Base-by-base conservation (phyloP, 177 flowering plant species). In the Vitis hybrid region DNA sequence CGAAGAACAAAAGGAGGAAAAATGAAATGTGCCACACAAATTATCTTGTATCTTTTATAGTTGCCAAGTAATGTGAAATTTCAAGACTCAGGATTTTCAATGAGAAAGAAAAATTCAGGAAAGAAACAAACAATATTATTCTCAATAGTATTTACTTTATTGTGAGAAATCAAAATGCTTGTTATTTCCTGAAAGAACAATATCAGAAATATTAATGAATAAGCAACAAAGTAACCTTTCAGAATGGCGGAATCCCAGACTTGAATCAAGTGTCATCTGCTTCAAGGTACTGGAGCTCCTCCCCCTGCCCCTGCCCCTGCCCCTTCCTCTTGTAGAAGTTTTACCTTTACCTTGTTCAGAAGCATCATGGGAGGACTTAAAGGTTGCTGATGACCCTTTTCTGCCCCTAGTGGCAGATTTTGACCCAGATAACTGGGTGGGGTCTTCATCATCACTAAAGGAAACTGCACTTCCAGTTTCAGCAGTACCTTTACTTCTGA, bases 361-460 rank as follows among this genome's bases (percentile, higher is more conserved):
- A 75, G 79, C 79, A 78, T 77, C 93, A 68, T 55, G 78, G 69
- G 91, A 80, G 31, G 89, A 74, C 74, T 76, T 77, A 48, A 86
- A 75, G 72, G 75, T 71, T 60, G 72, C 70, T 60, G 82, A 71
- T 65, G 88, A 68, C 16, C 81, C 84, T 81, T 84, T 89, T 64
- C 78, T 75, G 55, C 98, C 89, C 79, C 86, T 84, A 19, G 78
- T 63, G 31, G 84, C 72, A 63, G 90, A 31, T 73, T 79, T 89
- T 53, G 83, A 77, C 68, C 78, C 77, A 48, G 86, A 72, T 49
- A 83, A 31, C 74, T 79, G 82, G 58, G 82, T 71, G 8, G 85
- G 66, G 66, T 90, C 97, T 70, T 96, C 99, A 78, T 93, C 98
- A 80, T 96, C 97, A 75, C 99, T 93, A 67, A 96, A 92, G 29